A percentile compares a stretch with the other conserved stretches of the same genome.
Conservation (phyloP, 768 basidiomycete species). For the Inosperma sp. region DNA sequence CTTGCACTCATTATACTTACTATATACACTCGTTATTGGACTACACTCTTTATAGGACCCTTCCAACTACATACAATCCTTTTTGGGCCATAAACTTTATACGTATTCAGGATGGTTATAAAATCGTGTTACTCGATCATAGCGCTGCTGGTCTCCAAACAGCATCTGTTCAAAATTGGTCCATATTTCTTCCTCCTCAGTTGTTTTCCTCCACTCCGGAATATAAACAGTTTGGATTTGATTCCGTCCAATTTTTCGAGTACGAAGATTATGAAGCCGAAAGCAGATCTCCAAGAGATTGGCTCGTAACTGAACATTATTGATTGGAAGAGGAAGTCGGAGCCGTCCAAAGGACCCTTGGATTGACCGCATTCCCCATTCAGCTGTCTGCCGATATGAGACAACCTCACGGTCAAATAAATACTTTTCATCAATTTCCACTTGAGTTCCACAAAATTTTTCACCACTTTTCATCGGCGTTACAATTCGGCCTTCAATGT, state of each 20-base stretch:
- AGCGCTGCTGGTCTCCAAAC: conserved; percentile 30
- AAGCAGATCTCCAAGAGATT: conserved; percentile 36
- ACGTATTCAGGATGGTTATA: conserved; percentile 19
- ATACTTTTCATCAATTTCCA: conserved; percentile 21
- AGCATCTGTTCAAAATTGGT: conserved; percentile 33
- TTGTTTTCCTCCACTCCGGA: conserved; percentile 32
- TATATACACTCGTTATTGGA: conserved; percentile 4
- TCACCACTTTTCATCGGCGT: conserved; percentile 36
- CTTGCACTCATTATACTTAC: conserved; percentile 5
- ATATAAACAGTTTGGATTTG: conserved; percentile 41
- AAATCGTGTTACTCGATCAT: conserved; percentile 35
- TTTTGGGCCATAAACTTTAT: conserved; percentile 5
- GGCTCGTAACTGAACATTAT: conserved; percentile 20
- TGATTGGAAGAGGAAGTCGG: conserved; percentile 36
- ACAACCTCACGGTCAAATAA: conserved; percentile 37
- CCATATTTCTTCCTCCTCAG: conserved; percentile 31
- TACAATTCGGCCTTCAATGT: conserved; percentile 31
- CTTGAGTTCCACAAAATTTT: conserved; percentile 13
- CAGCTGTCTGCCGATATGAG: conserved; percentile 44
- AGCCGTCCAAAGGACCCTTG: conserved; percentile 46
- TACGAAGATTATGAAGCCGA: conserved; percentile 33
- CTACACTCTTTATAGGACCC: not conserved
- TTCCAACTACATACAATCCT: no score
- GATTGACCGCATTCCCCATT: conserved; percentile 46
- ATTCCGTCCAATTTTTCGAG: conserved; percentile 34